Percentiles rank a stretch among this genome's conserved stretches.
phyloP scores from a whole-genome alignment of 257 asterid genomes.

The Solanum microdontum region DNA sequence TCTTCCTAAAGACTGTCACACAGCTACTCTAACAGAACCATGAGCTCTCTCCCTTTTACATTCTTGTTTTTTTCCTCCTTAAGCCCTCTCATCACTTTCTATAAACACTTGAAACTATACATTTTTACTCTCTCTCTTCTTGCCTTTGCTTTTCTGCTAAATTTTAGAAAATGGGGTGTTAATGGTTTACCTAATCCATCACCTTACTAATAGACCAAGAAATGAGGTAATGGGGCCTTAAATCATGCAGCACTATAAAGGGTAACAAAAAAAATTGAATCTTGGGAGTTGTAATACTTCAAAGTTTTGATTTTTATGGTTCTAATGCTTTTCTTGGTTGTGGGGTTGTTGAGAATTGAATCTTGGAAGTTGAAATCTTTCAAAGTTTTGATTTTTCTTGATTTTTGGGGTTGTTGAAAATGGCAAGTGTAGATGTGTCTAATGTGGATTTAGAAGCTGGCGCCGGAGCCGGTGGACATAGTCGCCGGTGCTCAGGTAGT shows the following conservation, averaged over 20 bases:
- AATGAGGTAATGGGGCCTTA: not conserved
- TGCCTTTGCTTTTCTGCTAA: not conserved
- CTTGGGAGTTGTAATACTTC: not conserved
- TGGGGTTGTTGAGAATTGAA: not conserved
- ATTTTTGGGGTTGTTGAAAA: conserved; percentile 22
- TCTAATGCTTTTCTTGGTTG: conserved; percentile 3
- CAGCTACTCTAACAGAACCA: not conserved
- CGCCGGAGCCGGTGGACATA: conserved; percentile 17
- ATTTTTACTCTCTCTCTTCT: not conserved
- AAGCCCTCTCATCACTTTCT: conserved; percentile 16
- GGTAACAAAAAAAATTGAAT: not conserved
- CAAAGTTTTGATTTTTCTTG: conserved; percentile 17
- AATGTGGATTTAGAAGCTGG: conserved; percentile 67
- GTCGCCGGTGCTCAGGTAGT: conserved; percentile 13
- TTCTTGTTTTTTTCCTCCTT: conserved; percentile 17
- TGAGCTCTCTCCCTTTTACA: conserved; percentile 1
- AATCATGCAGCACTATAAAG: not conserved
- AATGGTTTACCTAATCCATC: conserved; percentile 39
- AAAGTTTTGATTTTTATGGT: conserved; percentile 7
- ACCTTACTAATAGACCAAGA: not conserved
- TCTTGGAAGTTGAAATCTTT: not conserved
- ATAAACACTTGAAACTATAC: conserved; percentile 6
- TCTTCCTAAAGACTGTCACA: not conserved
- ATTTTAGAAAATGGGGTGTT: conserved; percentile 13
- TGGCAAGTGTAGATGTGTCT: conserved; percentile 32